A percentile compares a stretch with the other conserved stretches of the same genome.
Conservation (phyloP, 2,329 filamentous ascomycete species). For the Cytospora piceae region DNA sequence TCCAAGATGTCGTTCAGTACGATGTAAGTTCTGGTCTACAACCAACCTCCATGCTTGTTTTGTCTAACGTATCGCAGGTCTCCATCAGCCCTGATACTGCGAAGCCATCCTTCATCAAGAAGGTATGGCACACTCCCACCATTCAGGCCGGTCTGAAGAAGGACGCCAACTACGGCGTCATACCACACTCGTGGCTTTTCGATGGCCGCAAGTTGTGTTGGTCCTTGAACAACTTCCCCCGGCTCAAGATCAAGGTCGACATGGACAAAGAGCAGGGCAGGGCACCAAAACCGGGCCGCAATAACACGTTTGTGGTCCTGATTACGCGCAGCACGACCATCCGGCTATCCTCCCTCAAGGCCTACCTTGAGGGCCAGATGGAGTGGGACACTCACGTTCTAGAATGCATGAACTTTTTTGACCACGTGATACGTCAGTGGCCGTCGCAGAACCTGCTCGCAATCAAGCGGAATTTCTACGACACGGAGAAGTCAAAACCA, state of each 20-base stretch:
- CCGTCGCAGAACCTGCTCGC: conserved; percentile 69
- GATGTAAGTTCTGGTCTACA: conserved; percentile 63
- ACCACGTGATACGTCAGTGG: conserved; percentile 83
- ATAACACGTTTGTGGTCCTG: conserved; percentile 61
- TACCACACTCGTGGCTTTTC: conserved; percentile 62
- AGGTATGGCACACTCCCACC: conserved; percentile 71
- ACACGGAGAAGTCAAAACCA: conserved; percentile 49
- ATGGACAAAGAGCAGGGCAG: conserved; percentile 66
- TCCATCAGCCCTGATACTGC: conserved; percentile 64
- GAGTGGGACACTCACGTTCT: conserved; percentile 69
- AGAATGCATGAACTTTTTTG: conserved; percentile 84
- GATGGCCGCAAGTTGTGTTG: conserved; percentile 88
- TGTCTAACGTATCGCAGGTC: conserved; percentile 53
- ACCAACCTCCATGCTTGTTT: neutral
- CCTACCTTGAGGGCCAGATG: conserved; percentile 65
- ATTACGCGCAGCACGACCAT: conserved; percentile 70
- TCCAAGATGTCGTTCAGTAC: conserved; percentile 75
- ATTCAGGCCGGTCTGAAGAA: conserved; percentile 57
- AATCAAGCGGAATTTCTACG: conserved; percentile 86
- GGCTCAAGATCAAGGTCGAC: conserved; percentile 65
- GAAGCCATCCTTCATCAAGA: conserved; percentile 67
- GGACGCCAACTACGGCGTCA: conserved; percentile 42
- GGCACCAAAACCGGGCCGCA: conserved; percentile 38
- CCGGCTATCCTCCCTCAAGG: conserved; percentile 65
- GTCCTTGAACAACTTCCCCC: conserved; percentile 51